Base-by-base conservation (phyloP, 805 yeast genomes). In the Groenewaldozyma tartarivorans region DNA sequence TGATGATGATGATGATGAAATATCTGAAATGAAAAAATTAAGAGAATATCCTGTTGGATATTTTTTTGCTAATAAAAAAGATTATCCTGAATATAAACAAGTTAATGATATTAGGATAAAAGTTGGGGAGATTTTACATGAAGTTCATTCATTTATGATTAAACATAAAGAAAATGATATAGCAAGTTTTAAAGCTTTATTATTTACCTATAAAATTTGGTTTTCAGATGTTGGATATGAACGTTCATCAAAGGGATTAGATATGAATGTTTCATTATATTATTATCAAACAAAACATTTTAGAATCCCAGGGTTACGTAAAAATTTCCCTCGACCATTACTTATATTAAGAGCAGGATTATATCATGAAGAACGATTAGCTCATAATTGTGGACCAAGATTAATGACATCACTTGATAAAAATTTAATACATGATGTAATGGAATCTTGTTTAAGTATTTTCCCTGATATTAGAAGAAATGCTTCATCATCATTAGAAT, bases 211-310 rank as follows among this genome's bases (percentile, higher is more conserved):
- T 34, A 76, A 80, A 46, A 74, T 80, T 4, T 92, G 94, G 85
- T 79, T 81, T 50, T 68, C 81, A 20, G 92, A 86, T 54, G 80
- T 81, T 20, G 94, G 95, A 1, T 70, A 74, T 41, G 94, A 84
- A 49, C 64, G 81, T 9, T 59, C 79, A 1, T 69, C 78, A 38
- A 77, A 71, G 33, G 63, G 71, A 3, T 74, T 77, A 43, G 79
- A 76, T 35, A 72, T 63, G 22, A 57, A 78, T 4, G 63, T 64
- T 29, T 65, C 79, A 26, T 74, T 75, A 36, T 74, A 77, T 44
- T 66, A 69, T 0, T 77, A 72, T 52, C 66, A 80, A 40, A 72
- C 72, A 35, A 69, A 71, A 30, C 64, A 77, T 6, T 88, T 81
- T 52, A 66, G 74, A n/a, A 62, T 83, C 3, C 72, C 80, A 4